Evolutionary conservation across 2,329 filamentous ascomycete species (phyloP).

Genomic region (Emmonsia crescens): DNA sequence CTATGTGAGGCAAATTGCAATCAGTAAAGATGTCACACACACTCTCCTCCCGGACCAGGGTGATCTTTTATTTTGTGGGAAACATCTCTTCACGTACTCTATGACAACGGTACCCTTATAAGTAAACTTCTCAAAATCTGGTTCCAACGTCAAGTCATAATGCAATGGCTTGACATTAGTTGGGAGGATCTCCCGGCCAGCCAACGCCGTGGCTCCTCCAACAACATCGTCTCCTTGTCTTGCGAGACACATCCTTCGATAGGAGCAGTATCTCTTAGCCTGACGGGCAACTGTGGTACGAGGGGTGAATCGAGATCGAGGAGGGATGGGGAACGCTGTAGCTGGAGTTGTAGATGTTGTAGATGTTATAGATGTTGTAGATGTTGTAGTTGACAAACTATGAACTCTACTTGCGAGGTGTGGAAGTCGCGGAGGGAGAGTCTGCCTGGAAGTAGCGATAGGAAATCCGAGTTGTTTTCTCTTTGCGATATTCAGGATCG

Average conservation of each 20-base stretch:
- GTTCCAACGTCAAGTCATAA: conserved; percentile 86
- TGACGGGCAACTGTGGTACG: conserved; percentile 20
- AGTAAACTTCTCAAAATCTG: conserved; percentile 75
- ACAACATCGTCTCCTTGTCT: conserved; percentile 34
- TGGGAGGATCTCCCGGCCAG: conserved; percentile 73
- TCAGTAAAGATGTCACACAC: conserved; percentile 6
- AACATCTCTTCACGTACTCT: conserved; percentile 43
- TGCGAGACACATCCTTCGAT: conserved; percentile 64
- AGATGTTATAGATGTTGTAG: conserved; percentile 10
- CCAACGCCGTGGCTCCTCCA: conserved; percentile 45
- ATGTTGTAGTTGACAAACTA: conserved; percentile 7
- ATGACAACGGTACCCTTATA: conserved; percentile 78
- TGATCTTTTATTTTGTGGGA: neutral
- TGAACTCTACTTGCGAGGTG: neutral
- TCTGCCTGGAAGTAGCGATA: neutral
- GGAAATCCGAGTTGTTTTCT: neutral
- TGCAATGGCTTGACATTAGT: conserved; percentile 85
- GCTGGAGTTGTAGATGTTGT: neutral
- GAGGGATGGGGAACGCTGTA: neutral
- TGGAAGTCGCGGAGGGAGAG: conserved; percentile 7
- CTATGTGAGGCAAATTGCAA: conserved; percentile 24
- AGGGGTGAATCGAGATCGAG: neutral
- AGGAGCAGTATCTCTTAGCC: conserved; percentile 56
- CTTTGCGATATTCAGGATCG: conserved; percentile 1
- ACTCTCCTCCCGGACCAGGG: neutral